Base-by-base conservation (phyloP, 2,329 filamentous ascomycete species). In the Talaromyces sp. region DNA sequence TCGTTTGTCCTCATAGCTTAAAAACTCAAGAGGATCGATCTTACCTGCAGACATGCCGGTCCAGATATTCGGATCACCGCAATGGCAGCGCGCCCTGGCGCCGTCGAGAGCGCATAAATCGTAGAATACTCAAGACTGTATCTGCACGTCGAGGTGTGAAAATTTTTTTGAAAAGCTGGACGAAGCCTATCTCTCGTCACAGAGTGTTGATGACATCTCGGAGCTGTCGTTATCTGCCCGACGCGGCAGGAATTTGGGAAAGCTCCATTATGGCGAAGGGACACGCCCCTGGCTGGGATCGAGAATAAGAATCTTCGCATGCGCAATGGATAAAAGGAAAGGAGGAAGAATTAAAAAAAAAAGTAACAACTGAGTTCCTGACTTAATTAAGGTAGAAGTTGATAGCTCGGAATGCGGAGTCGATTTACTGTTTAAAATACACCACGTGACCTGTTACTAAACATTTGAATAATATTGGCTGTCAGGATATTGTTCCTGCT, bases 101-200 rank as follows among this genome's bases (percentile, higher is more conserved):
- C 92, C 0, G 93, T 96, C 0, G 93, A 97, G 0, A 98, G 79
- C 0, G 95, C 95, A 74, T 96, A 98, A 58, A 99, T 96, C 1
- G 93, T 98, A 3, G 74, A 72, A 13, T 76, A 72, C 1, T 64
- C 65, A 58, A 72, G 69, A 33, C 49, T 54, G 33, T 32, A 57
- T 52, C 19, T 57, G 54, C 8, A 2, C n/a, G 59, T 36, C 22
- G 55, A 57, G 44, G 54, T 55, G 39, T 53, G 49, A 10, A 53
- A 53, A 9, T 4, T 30, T 53, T 30, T 27, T 22, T 17, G 13
- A 53, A 30, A 53, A 11, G 4, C 19, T 2, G 17, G n/a, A 2
- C 42, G 19, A 44, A 22, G 1, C 4, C n/a, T 9, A 1, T 4
- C 25, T 47, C 8, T 25, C 19, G 44, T 47, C 10, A 47, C 19